Evolutionary conservation across 2,329 filamentous ascomycete genomes (phyloP), one percentile per base, ranked within the genome.

Genomic region (Fonsecaea pedrosoi): DNA sequence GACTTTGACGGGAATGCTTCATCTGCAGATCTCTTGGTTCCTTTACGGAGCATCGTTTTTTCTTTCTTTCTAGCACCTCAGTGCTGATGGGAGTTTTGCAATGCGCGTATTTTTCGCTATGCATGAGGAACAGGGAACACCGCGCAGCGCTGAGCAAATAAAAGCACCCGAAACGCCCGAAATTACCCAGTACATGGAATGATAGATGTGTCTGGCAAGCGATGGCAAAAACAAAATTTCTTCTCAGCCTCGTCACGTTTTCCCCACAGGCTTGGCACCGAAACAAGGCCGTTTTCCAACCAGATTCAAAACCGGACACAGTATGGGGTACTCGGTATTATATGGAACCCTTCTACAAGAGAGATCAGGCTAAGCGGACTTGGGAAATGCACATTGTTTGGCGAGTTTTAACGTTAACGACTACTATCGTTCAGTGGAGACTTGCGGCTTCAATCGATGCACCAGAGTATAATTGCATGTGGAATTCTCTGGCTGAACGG

Each of bases 191-290:
- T 21, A 21, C 42, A 13, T 9, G 3, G 3, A 48, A 48, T 21
- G 42, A 48, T 48, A 25, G 25, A 45, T 7, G 10, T 15, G 13
- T 48, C 7, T 50, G 25, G 45, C 9, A 30, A 4, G 25, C 45
- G 45, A 50, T 50, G 45, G 45, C 45, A 13, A 50, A 50, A 50
- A 25, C 42, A 50, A 50, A 25, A 50, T 50, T 50, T 50, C 45
- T 30, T 5, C 10, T 10, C 45, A 50, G 45, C 45, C 45, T 50
- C 18, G 45, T 50, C 45, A 30, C 45, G 45, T 25, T 50, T 21
- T 30, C 25, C 7, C 21, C 18, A 10, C 18, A 50, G 45, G 18
- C 45, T 50, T 50, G 45, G 45, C 45, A 25, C 18, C 18, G 10
- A 8, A 48, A 21, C 18, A 21, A 21, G 18, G n/a, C 38, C 38